These are phyloP conservation scores for Microbotryomycetes sp. DNA, from an alignment of 1,284 basidiomycete species.

Conservation along the genomic window DNA sequence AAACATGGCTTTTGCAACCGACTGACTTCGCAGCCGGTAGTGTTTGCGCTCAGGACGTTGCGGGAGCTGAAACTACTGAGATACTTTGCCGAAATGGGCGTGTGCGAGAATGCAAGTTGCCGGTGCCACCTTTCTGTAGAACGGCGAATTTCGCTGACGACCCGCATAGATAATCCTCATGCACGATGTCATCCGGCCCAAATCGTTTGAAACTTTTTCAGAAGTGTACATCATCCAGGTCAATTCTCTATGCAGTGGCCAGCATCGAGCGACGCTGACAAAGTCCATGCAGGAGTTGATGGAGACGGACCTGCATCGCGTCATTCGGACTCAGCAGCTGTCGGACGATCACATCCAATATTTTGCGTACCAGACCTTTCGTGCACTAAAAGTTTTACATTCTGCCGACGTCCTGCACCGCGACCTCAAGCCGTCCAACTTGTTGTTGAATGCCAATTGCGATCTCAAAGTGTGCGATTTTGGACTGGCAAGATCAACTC, in stretches of 20 bases:
- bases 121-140: slow-evolving; percentile 52
- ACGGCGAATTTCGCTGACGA: not conserved
- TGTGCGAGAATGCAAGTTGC: slow-evolving; percentile 34
- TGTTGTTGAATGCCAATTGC: slow-evolving; percentile 42
- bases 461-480: slow-evolving; percentile 72
- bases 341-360: slow-evolving; percentile 63
- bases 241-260: too few relatives aligned
- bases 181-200: slow-evolving; percentile 85
- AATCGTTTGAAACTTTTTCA: slow-evolving; percentile 81
- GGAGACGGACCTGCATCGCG: slow-evolving; percentile 84
- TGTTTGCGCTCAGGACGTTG: slow-evolving; percentile 78
- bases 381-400: slow-evolving; percentile 37
- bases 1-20: not conserved
- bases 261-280: too few relatives aligned
- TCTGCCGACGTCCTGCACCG: slow-evolving; percentile 43
- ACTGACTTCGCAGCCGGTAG: not conserved
- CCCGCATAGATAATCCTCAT: slow-evolving; percentile 83
- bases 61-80: slow-evolving; percentile 72
- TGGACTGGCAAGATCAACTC: slow-evolving; percentile 63
- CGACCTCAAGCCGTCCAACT: slow-evolving; percentile 43
- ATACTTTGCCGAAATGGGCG: slow-evolving; percentile 37
- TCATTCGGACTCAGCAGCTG: slow-evolving; percentile 74
- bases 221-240: slow-evolving; percentile 65
- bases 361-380: slow-evolving; percentile 40
- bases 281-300: slow-evolving; percentile 62